Base-by-base conservation (phyloP, 805 yeast species). In the Clavispora phyllophila region DNA sequence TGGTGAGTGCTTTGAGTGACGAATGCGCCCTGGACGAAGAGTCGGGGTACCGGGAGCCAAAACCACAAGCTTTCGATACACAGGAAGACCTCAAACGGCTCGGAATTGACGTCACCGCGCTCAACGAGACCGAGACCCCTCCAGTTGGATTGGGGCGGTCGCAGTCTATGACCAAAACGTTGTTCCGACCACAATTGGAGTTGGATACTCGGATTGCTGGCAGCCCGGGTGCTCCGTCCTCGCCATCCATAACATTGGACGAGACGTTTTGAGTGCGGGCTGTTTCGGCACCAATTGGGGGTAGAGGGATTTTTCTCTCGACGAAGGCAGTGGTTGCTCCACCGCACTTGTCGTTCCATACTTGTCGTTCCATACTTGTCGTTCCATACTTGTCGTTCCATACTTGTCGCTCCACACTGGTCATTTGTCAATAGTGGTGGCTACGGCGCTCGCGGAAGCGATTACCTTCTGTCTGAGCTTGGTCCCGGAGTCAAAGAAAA, bases 221-320 rank as follows among this genome's bases (percentile, higher is more conserved):
- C 36, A 14, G 15, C 29, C 4, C 36, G 20, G 39, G 37, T 25
- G 14, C 37, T 15, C 29, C 65, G 53, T 25, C 51, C 57, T 48
- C 51, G 10, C 74, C 74, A 3, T 62, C 67, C 2, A 69, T 69
- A 29, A 68, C 73, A 0, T 55, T 69, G 36, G 73, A 68, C 39
- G 70, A 65, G 46, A 53, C 44, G 0, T 42, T 41, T 10, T 44
- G 28, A 15, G 15, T n/a, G n/a, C n/a, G n/a, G n/a, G n/a, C n/a
- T n/a, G n/a, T n/a, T n/a, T n/a, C n/a, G n/a, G n/a, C n/a, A n/a
- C n/a, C 25, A 23, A 23, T 23, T 23, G 25, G n/a, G n/a, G n/a
- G n/a, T n/a, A n/a, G n/a, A n/a, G n/a, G n/a, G n/a, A n/a, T n/a
- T n/a, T n/a, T n/a, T n/a, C n/a, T n/a, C n/a, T n/a, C n/a, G n/a